Evolutionary conservation across 148 eudicot genomes (phyloP).

Genomic region (Nyssa sinensis): DNA sequence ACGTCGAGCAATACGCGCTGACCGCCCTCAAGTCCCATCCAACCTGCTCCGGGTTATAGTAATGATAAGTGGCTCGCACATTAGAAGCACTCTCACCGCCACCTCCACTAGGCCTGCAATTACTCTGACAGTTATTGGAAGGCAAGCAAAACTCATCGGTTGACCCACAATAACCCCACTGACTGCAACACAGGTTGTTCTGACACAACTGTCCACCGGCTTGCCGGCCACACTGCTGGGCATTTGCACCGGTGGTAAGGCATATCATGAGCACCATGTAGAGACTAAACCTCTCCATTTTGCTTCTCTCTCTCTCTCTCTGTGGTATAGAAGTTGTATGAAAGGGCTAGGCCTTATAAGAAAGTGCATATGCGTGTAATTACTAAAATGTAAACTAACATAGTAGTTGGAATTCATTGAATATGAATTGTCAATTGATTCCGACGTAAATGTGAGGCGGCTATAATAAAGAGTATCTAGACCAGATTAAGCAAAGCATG

Average conservation of each 20-base stretch:
- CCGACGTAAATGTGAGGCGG: too few species aligned
- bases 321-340: background rate
- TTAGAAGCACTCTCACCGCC: constrained; percentile 28
- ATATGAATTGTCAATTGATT: too few species aligned
- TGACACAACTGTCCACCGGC: constrained; percentile 19
- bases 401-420: too few species aligned
- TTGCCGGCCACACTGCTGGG: constrained; percentile 30
- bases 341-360: background rate
- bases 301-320: background rate
- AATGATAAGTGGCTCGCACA: constrained; percentile 57
- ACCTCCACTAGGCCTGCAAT: constrained; percentile 20
- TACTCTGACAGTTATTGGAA: constrained; percentile 24
- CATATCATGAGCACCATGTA: background rate
- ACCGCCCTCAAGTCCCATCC: constrained; percentile 45
- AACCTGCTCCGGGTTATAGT: constrained; percentile 44
- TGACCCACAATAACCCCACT: constrained; percentile 29
- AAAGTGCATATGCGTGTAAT: background rate
- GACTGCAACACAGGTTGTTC: constrained; percentile 28
- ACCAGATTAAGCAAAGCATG: too few species aligned
- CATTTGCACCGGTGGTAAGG: constrained; percentile 10
- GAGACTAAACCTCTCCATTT: background rate
- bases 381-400: background rate
- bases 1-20: constrained; percentile 57
- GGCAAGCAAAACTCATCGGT: constrained; percentile 26
- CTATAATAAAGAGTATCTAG: too few species aligned